A percentile compares a stretch with the other conserved stretches of the same genome.
Conservation (phyloP, 2,329 filamentous ascomycete genomes). For the Paraphoma sp. region DNA sequence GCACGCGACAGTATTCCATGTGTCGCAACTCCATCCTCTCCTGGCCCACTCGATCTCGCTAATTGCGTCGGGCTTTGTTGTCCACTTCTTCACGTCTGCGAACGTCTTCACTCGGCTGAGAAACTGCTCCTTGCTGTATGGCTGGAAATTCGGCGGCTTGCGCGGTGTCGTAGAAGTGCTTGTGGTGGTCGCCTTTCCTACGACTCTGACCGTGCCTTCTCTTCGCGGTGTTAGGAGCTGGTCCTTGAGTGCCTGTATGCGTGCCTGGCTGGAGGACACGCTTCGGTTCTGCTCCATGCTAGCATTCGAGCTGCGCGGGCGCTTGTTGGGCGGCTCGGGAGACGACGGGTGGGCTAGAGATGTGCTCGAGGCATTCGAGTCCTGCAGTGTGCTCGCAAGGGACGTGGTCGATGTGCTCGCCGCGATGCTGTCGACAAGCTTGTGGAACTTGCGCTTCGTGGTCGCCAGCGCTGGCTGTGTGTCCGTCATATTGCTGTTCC, state of each 20-base stretch:
- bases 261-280: slow-evolving; percentile 37
- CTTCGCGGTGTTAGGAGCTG: slow-evolving; percentile 39
- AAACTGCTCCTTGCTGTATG: slow-evolving; percentile 83
- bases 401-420: slow-evolving; percentile 58
- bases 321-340: slow-evolving; percentile 43
- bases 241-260: slow-evolving; percentile 40
- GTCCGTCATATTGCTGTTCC: slow-evolving; percentile 21
- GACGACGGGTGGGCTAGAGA: slow-evolving; percentile 31
- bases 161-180: slow-evolving; percentile 36
- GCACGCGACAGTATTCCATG: slow-evolving; percentile 78
- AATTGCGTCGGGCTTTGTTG: slow-evolving; percentile 85
- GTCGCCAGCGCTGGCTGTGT: slow-evolving; percentile 66
- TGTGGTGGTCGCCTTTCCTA: slow-evolving; percentile 36
- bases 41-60: slow-evolving; percentile 96
- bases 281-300: slow-evolving; percentile 34
- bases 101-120: slow-evolving; percentile 84
- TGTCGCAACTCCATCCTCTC: slow-evolving; percentile 84
- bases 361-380: slow-evolving; percentile 42
- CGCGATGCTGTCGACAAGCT: slow-evolving; percentile 62
- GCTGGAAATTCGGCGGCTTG: slow-evolving; percentile 74
- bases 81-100: slow-evolving; percentile 89
- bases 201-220: slow-evolving; percentile 37
- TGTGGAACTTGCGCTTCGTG: slow-evolving; percentile 85
- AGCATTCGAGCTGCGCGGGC: slow-evolving; percentile 40
- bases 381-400: slow-evolving; percentile 44